Evolutionary conservation across 108 stramenopile species (phyloP).

Genomic region (Cyclostephanos tholiformis): DNA sequence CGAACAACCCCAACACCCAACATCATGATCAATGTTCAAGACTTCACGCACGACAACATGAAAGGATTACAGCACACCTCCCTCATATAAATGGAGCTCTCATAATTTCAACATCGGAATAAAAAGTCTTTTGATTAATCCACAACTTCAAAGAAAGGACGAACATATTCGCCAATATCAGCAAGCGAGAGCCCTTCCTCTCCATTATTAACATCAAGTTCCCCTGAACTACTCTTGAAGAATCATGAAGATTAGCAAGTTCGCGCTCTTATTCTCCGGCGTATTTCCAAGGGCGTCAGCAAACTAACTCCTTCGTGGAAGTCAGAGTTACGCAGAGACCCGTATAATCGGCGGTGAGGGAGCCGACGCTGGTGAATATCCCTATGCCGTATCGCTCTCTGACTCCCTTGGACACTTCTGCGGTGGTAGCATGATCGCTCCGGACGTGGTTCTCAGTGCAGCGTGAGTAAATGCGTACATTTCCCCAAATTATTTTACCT

Average conservation of each 20-base stretch:
- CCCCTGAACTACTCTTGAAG: background rate
- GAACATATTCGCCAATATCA: no score
- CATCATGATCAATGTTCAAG: no score
- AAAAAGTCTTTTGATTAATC: no score
- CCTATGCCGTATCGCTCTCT: constrained; percentile 1
- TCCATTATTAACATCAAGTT: background rate
- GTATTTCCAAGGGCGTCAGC: no score
- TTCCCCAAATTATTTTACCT: no score
- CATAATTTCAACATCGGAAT: no score
- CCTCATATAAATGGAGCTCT: no score
- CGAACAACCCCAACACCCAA: no score
- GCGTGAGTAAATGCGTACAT: background rate
- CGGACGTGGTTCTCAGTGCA: constrained; percentile 5
- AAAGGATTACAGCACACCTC: no score
- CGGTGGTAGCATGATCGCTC: background rate
- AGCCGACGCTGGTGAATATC: background rate
- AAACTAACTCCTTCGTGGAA: no score
- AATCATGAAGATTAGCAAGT: background rate
- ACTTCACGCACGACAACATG: background rate
- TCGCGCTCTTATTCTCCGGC: background rate
- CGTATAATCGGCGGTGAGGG: background rate
- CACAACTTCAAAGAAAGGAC: background rate
- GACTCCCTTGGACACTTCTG: background rate
- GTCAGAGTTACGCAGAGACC: background rate
- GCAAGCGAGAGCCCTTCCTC: no score